Conservation (phyloP, 805 yeast species). For the Torulaspora delbrueckii region DNA sequence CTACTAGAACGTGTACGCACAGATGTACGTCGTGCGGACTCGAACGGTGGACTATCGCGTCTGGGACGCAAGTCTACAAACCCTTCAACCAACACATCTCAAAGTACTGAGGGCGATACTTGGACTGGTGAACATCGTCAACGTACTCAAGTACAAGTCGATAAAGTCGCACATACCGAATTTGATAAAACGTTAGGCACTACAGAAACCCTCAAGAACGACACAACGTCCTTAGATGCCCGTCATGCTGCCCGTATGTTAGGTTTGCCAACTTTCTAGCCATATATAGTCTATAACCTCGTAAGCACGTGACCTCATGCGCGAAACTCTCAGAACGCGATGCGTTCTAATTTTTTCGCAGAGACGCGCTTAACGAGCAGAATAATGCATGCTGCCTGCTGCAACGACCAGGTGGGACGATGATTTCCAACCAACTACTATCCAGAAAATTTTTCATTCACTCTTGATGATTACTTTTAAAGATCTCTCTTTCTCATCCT, state of each 20-base stretch:
- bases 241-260: constrained; percentile 75
- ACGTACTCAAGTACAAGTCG: constrained; percentile 15
- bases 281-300: neutral
- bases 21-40: constrained; percentile 71
- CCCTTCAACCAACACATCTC: constrained; percentile 33
- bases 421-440: neutral
- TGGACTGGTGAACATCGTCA: constrained; percentile 53
- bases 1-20: constrained; percentile 66
- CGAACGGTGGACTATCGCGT: constrained; percentile 73
- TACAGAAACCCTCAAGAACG: constrained; percentile 26
- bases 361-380: constrained; percentile 10
- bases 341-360: constrained; percentile 11
- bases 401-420: constrained; percentile 1
- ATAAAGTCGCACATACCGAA: constrained; percentile 24
- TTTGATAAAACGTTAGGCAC: constrained; percentile 21
- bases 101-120: constrained; percentile 48
- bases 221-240: constrained; percentile 52
- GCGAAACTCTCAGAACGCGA: constrained; percentile 11
- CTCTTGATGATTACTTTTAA: constrained; percentile 1
- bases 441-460: constrained; percentile 11
- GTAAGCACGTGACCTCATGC: too few species aligned
- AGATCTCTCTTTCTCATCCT: constrained; percentile 3
- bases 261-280: constrained; percentile 66
- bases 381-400: constrained; percentile 2
- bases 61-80: constrained; percentile 45